Evolutionary conservation across 1,139 yeast genomes (phyloP).

Genomic region (Geotrichum siamense): DNA sequence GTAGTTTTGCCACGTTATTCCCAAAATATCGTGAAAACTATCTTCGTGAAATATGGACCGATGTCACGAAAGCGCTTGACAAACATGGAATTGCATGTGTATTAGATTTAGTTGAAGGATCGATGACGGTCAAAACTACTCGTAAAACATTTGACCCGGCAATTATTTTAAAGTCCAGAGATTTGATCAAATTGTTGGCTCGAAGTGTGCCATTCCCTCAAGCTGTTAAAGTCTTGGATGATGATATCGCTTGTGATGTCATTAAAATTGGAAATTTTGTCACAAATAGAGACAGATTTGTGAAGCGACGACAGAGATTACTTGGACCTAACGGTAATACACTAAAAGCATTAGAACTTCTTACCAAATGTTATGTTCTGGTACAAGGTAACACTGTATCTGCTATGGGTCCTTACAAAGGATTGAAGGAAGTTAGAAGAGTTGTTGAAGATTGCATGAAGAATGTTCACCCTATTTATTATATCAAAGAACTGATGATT

Average conservation of each 20-base stretch:
- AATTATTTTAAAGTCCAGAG: constrained; percentile 87
- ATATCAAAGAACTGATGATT: constrained; percentile 95
- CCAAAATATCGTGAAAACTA: constrained; percentile 96
- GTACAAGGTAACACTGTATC: constrained; percentile 98
- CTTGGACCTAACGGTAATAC: constrained; percentile 98
- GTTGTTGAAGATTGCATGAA: constrained; percentile 97
- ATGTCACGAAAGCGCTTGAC: constrained; percentile 74
- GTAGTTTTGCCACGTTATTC: constrained; percentile 87
- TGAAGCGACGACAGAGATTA: constrained; percentile 90
- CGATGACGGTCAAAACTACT: constrained; percentile 95
- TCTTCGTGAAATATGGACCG: constrained; percentile 85
- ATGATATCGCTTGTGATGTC: constrained; percentile 92
- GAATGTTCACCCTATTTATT: constrained; percentile 92
- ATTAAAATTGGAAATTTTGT: constrained; percentile 90
- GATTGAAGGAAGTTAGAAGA: constrained; percentile 84
- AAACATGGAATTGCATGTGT: constrained; percentile 67
- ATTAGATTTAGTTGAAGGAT: constrained; percentile 87
- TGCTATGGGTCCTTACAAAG: constrained; percentile 94
- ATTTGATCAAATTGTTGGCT: constrained; percentile 83
- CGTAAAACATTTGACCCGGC: constrained; percentile 95
- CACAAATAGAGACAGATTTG: constrained; percentile 84
- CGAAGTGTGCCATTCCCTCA: constrained; percentile 97
- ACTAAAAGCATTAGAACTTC: constrained; percentile 83
- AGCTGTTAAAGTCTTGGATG: constrained; percentile 84
- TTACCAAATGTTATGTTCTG: constrained; percentile 86